Base-by-base conservation (phyloP, 306 rosid genomes). In the Dalbergia cochinchinensis region DNA sequence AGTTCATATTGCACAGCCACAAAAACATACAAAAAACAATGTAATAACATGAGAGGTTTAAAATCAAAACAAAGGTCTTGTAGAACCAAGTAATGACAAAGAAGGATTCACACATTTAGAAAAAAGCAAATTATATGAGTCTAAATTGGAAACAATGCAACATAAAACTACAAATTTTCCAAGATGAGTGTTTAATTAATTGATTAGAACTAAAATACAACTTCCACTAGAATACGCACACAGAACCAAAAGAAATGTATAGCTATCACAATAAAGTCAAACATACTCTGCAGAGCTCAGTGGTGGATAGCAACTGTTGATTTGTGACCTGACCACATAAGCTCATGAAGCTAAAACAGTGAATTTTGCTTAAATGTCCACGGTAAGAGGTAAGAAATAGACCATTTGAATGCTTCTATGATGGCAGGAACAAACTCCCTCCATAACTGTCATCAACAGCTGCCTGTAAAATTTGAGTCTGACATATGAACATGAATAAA, bases 391-490 rank as follows among this genome's bases (percentile, higher is more conserved):
- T 65, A 61, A 60, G 50, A 54, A 11, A 55, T 44, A 45, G 50
- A 83, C 74, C 31, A n/a, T 60, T 62, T 53, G 47, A 41, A 67
- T 69, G 80, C 11, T 73, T 71, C 86, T 78, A 83, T 50, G 63
- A 12, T 50, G 86, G 78, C 33, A 90, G 80, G 57, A 74, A 78
- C 89, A 94, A 89, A 71, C 83, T 91, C 71, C 98, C 98, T 44
- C 97, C 98, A 82, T 91, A 94, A 67, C 73, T 74, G 84, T 91
- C 97, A 78, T 87, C 88, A 51, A 92, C 88, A 66, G 93, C 87
- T 22, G 87, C 93, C 98, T 91, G 76, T 74, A 72, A 62, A 79
- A 63, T 69, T 71, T 57, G 62, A 78, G 33, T 18, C 57, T n/a
- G 77, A 55, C 20, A 26, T 39, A 7, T n/a, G 44, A 54, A 69